Base-by-base conservation (phyloP, 495 filamentous ascomycete genomes). In the Penicillium tannophilum region DNA sequence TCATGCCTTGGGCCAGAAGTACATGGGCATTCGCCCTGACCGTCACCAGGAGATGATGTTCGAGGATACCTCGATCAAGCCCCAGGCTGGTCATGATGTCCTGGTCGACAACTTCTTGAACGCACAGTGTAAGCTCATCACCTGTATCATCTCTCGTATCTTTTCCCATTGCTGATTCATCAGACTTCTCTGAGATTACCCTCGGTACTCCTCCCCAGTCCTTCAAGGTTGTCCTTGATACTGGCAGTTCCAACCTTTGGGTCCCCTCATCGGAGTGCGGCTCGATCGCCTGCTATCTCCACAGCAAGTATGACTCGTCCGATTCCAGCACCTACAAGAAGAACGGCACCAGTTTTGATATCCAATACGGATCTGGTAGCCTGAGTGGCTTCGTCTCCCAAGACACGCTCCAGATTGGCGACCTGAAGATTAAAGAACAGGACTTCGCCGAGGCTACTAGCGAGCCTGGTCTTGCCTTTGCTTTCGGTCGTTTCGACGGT, bases 161-260 rank as follows among this genome's bases (percentile, higher is more conserved):
- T 33, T 28, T 10, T 2, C 6, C 17, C 26, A 49, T 8, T 12
- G 17, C 24, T 31, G 11, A 49, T 49, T 23, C 23, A 49, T 33
- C 10, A 97, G 93, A 99, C 80, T 99, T 95, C 86, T 96, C 94
- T 56, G 91, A 96, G 69, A 96, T 99, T 72, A 80, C 86, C 58
- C 84, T 99, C 67, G 95, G 95, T 65, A 93, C 87, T 24, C 95
- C 95, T 47, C 86, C 94, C 26, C 95, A 99, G 77, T 78, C 77
- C 53, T 99, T 99, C 86, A 99, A 99, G 82, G 95, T 99, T 60
- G 89, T 99, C 59, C 87, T 99, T 55, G 95, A 99, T 71, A 99
- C 95, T 26, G 95, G 95, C 61, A 97, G 93, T 82, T 99, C 95
- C 62, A 99, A 99, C 80, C 83, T 99, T 54, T 99, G 95, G 95